Evolutionary conservation across 768 basidiomycete species (phyloP).

Genomic region (Gyrodon lividus): DNA sequence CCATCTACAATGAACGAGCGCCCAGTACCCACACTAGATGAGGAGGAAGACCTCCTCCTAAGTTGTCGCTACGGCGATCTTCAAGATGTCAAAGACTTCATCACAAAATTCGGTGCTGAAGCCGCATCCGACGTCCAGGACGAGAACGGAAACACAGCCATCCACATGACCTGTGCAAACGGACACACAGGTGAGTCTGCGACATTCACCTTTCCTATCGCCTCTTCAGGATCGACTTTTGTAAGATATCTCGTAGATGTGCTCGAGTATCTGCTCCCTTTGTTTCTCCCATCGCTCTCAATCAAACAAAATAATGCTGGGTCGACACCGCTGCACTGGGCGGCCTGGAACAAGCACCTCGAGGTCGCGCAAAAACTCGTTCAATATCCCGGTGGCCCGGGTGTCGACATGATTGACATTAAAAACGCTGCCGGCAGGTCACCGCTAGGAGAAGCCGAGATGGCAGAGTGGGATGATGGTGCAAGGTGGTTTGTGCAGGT

Average conservation of each 20-base stretch:
- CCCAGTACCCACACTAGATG: slow-evolving; percentile 44
- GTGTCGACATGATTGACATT: slow-evolving; percentile 69
- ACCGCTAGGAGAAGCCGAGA: slow-evolving; percentile 80
- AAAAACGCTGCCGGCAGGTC: slow-evolving; percentile 73
- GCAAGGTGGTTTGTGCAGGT: slow-evolving; percentile 78
- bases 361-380: slow-evolving; percentile 58
- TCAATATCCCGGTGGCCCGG: slow-evolving; percentile 52
- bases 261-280: slow-evolving; percentile 69
- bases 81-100: slow-evolving; percentile 69
- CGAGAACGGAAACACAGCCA: slow-evolving; percentile 71
- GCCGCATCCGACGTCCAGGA: slow-evolving; percentile 56
- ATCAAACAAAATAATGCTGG: slow-evolving; percentile 63
- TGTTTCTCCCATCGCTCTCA: slow-evolving; percentile 52
- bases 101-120: slow-evolving; percentile 53
- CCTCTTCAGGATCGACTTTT: slow-evolving; percentile 35
- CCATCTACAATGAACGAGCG: slow-evolving; percentile 3
- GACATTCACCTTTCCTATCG: slow-evolving; percentile 2
- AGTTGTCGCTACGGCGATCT: slow-evolving; percentile 88
- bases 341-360: slow-evolving; percentile 80
- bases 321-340: slow-evolving; percentile 92
- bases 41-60: slow-evolving; percentile 73
- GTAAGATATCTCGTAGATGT: slow-evolving; percentile 61
- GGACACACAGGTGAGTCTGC: slow-evolving; percentile 73
- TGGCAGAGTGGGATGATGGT: slow-evolving; percentile 79
- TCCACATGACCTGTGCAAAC: slow-evolving; percentile 90